A percentile compares a stretch with the other conserved stretches of the same genome.
These are phyloP conservation scores for Gnomoniopsis smithogilvyi DNA, from an alignment of 2,329 filamentous ascomycete species.

Conservation along the genomic window DNA sequence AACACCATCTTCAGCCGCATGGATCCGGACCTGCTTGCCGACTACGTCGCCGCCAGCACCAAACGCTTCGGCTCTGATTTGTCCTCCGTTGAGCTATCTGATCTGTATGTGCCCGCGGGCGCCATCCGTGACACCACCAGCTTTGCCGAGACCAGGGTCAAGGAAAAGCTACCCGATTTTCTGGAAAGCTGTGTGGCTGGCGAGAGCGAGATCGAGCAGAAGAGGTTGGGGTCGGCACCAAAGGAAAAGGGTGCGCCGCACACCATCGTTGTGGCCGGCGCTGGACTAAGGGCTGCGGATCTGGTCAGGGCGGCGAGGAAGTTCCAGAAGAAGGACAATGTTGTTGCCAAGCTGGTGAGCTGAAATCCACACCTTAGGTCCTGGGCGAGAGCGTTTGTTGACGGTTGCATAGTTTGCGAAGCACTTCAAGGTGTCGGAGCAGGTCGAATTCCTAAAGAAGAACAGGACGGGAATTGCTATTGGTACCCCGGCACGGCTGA, in stretches of 20 bases:
- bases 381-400: slow-evolving; percentile 5
- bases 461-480: slow-evolving; percentile 79
- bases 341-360: slow-evolving; percentile 74
- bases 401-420: slow-evolving; percentile 71
- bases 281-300: slow-evolving; percentile 83
- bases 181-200: slow-evolving; percentile 60
- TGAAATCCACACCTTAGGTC: neutral
- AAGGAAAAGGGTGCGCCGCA: slow-evolving; percentile 73
- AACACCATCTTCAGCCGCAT: slow-evolving; percentile 80
- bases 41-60: slow-evolving; percentile 79
- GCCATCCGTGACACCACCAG: slow-evolving; percentile 77
- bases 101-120: slow-evolving; percentile 73
- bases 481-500: slow-evolving; percentile 80
- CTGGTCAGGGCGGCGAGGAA: slow-evolving; percentile 72
- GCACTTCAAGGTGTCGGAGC: slow-evolving; percentile 92
- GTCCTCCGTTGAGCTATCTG: slow-evolving; percentile 79
- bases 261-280: slow-evolving; percentile 82
- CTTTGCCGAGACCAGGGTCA: slow-evolving; percentile 63
- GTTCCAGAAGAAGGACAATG: slow-evolving; percentile 74
- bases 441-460: slow-evolving; percentile 69
- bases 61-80: slow-evolving; percentile 75
- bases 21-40: slow-evolving; percentile 78
- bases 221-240: slow-evolving; percentile 60
- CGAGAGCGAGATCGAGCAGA: slow-evolving; percentile 31
- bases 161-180: slow-evolving; percentile 75